Percentiles rank a stretch among this genome's conserved stretches.
Conservation (phyloP, 768 basidiomycete species). For the Amanita muscaria region DNA sequence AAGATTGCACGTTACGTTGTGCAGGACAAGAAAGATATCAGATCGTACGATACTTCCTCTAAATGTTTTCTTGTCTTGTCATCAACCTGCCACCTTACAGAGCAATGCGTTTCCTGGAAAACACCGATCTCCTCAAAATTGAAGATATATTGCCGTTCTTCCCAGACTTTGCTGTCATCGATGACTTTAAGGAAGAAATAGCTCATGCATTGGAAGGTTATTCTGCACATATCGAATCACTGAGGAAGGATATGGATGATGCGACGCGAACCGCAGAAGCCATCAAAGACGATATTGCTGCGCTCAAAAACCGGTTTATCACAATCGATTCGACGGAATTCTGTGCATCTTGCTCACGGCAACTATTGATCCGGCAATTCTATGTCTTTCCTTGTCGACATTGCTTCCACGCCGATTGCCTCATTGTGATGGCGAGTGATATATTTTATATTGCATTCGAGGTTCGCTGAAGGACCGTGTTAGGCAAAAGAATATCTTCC, state of each 20-base stretch:
- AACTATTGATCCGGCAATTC: slow-evolving; percentile 83
- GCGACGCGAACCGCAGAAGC: slow-evolving; percentile 87
- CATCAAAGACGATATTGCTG: slow-evolving; percentile 85
- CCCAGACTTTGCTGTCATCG: slow-evolving; percentile 98
- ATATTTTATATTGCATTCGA: not conserved
- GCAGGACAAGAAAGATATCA: slow-evolving; percentile 96
- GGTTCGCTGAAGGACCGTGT: slow-evolving; percentile 9
- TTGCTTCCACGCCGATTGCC: slow-evolving; percentile 94
- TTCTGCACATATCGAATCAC: slow-evolving; percentile 78
- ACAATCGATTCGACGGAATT: slow-evolving; percentile 83
- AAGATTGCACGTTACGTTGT: slow-evolving; percentile 99
- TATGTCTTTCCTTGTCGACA: slow-evolving; percentile 99
- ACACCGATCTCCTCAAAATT: slow-evolving; percentile 91
- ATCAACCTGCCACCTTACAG: slow-evolving; percentile 30
- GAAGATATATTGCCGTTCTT: slow-evolving; percentile 99
- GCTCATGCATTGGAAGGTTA: slow-evolving; percentile 93
- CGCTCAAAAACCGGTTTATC: slow-evolving; percentile 82
- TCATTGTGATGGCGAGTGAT: slow-evolving; percentile 79
- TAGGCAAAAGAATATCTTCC: slow-evolving; percentile 92
- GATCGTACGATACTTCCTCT: slow-evolving; percentile 58
- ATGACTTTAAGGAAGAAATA: slow-evolving; percentile 99
- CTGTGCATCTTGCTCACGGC: slow-evolving; percentile 72
- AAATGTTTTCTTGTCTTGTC: slow-evolving; percentile 1
- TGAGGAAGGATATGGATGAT: slow-evolving; percentile 95
- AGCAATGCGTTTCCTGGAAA: slow-evolving; percentile 94